Evolutionary conservation across 108 stramenopile genomes (phyloP).

Genomic region (Poteriospumella lacustris): DNA sequence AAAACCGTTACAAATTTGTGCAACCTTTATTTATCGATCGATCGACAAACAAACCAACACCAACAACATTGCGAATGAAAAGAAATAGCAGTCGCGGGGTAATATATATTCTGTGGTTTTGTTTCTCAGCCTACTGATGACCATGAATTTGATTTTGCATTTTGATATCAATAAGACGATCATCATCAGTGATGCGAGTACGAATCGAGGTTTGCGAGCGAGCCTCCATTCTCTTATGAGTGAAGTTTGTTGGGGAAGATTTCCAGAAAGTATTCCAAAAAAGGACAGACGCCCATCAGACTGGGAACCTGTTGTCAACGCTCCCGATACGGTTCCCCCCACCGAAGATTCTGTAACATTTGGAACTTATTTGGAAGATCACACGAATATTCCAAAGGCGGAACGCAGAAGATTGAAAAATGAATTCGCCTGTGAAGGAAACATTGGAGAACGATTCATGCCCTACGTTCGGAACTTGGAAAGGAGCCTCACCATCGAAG

Average conservation of each 20-base stretch:
- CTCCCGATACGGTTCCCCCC: not conserved
- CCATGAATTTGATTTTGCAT: not conserved
- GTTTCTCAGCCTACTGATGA: not conserved
- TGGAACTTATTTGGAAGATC: conserved; percentile 15
- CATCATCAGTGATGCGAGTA: not conserved
- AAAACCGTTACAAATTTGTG: too few species aligned
- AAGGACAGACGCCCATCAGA: not conserved
- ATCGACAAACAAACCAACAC: too few species aligned
- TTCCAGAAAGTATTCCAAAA: not conserved
- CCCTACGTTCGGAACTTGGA: too few species aligned
- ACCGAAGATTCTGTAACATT: not conserved
- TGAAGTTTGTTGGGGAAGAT: conserved; percentile 12
- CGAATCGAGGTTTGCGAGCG: not conserved
- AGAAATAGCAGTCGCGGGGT: too few species aligned
- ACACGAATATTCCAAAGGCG: not conserved
- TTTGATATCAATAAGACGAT: conserved; percentile 25
- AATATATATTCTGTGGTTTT: too few species aligned
- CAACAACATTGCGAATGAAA: too few species aligned
- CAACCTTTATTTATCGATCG: too few species aligned
- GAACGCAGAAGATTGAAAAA: conserved; percentile 14
- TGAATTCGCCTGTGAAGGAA: not conserved
- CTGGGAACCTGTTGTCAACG: not conserved
- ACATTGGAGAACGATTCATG: conserved; percentile 4
- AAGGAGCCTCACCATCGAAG: too few species aligned
- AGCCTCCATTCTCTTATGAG: not conserved